These are phyloP conservation scores for Tylopilus rubrobrunneus DNA, from an alignment of 768 basidiomycete genomes.

Conservation along the genomic window DNA sequence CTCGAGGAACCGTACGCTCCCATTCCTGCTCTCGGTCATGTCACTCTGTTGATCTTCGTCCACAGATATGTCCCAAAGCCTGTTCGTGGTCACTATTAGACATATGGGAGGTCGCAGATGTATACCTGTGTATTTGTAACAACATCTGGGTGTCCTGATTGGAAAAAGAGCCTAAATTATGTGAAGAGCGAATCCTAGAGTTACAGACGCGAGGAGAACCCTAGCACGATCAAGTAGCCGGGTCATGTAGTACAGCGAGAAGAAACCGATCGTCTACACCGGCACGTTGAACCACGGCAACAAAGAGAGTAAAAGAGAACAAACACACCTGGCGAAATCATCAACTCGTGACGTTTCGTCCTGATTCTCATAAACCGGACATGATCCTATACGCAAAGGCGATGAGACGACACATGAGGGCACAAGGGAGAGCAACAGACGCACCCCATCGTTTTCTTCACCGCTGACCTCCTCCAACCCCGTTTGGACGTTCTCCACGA, in stretches of 20 bases:
- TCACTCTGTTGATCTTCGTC: neutral
- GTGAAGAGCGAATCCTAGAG: constrained; percentile 5
- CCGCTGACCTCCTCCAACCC: constrained; percentile 76
- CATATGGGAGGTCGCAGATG: neutral
- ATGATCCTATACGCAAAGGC: constrained; percentile 56
- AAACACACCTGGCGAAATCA: constrained; percentile 86
- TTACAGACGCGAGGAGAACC: constrained; percentile 5
- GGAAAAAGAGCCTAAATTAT: constrained; percentile 4
- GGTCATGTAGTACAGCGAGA: constrained; percentile 81
- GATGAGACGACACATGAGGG: neutral
- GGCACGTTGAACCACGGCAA: neutral
- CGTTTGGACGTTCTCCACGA: constrained; percentile 74
- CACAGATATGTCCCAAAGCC: constrained; percentile 18
- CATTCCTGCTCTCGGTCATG: neutral
- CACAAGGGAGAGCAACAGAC: constrained; percentile 12
- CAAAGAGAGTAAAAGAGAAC: neutral
- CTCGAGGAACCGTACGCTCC: constrained; percentile 28
- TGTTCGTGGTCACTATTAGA: constrained; percentile 17
- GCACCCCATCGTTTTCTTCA: constrained; percentile 55
- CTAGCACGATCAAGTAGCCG: constrained; percentile 39
- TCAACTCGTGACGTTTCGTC: constrained; percentile 86
- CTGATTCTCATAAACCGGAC: constrained; percentile 87
- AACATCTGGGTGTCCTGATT: neutral
- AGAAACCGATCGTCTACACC: constrained; percentile 65
- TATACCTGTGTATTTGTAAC: constrained; percentile 5